phyloP scores from a whole-genome alignment of 805 yeast genomes.

The Metschnikowia dekortorum region DNA sequence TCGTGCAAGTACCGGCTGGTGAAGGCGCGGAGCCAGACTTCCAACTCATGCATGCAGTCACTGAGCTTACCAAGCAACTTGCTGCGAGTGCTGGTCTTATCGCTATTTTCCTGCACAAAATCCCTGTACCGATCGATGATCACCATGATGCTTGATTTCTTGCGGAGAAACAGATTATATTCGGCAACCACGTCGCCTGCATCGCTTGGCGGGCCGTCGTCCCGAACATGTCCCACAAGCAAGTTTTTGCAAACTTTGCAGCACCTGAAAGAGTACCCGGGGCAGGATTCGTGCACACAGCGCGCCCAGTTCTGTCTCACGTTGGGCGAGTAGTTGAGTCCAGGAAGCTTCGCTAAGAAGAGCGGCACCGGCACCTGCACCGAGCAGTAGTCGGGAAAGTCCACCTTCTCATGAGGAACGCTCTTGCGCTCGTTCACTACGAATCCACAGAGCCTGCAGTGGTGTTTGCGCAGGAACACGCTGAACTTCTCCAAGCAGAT shows the following conservation, averaged over 20 bases:
- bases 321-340: slow-evolving; percentile 29
- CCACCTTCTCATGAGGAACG: slow-evolving; percentile 24
- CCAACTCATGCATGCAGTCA: slow-evolving; percentile 30
- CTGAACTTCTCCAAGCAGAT: slow-evolving; percentile 59
- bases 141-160: slow-evolving; percentile 20
- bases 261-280: slow-evolving; percentile 41
- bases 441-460: slow-evolving; percentile 84
- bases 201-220: neutral
- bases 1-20: slow-evolving; percentile 11
- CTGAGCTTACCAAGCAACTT: slow-evolving; percentile 22
- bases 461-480: slow-evolving; percentile 69
- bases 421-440: slow-evolving; percentile 66
- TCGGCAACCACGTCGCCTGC: slow-evolving; percentile 10
- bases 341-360: slow-evolving; percentile 34
- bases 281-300: neutral
- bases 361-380: slow-evolving; percentile 56
- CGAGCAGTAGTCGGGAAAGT: slow-evolving; percentile 50
- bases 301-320: slow-evolving; percentile 17
- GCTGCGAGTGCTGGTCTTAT: slow-evolving; percentile 13
- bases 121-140: slow-evolving; percentile 22
- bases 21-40: slow-evolving; percentile 22
- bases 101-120: slow-evolving; percentile 11
- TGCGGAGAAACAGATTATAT: slow-evolving; percentile 19
- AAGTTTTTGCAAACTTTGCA: slow-evolving; percentile 67
- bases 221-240: slow-evolving; percentile 41